Evolutionary conservation across 164 flowering plant species (phyloP).

Genomic region (Platanus orientalis): DNA sequence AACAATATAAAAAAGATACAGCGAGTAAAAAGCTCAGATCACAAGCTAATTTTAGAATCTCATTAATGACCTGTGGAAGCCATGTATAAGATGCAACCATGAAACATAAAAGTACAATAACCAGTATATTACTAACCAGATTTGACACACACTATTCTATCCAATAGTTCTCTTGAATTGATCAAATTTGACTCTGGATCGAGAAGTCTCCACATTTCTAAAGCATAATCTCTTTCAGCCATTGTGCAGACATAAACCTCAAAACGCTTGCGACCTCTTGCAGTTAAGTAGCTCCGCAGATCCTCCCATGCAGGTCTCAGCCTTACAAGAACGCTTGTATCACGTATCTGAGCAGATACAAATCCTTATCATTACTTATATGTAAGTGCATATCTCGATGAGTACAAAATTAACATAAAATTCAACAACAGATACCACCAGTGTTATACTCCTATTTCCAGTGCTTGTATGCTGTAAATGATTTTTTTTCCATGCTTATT

Average conservation of each 20-base stretch:
- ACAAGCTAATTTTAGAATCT: not conserved
- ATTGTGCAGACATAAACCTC: slow-evolving; percentile 99
- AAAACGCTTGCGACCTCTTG: slow-evolving; percentile 99
- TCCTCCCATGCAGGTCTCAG: slow-evolving; percentile 99
- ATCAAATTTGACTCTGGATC: slow-evolving; percentile 94
- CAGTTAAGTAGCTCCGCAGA: slow-evolving; percentile 88
- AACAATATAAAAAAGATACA: not conserved
- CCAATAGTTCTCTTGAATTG: slow-evolving; percentile 59
- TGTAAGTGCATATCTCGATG: not conserved
- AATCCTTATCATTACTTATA: slow-evolving; percentile 5
- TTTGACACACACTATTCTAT: slow-evolving; percentile 93
- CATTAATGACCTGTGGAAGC: not conserved
- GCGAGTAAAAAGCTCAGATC: not conserved
- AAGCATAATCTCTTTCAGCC: slow-evolving; percentile 99
- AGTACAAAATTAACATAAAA: not conserved
- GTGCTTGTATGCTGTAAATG: not conserved
- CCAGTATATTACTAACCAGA: slow-evolving; percentile 52
- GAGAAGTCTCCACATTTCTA: slow-evolving; percentile 99
- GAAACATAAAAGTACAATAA: slow-evolving; percentile 2
- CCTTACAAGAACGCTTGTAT: slow-evolving; percentile 99
- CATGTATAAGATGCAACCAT: not conserved
- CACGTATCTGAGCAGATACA: slow-evolving; percentile 66
- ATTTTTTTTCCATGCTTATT: not conserved
- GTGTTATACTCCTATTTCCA: not conserved
- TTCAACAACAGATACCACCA: not conserved